Base-by-base conservation (phyloP, 805 yeast genomes). In the Yarrowia osloensis region DNA sequence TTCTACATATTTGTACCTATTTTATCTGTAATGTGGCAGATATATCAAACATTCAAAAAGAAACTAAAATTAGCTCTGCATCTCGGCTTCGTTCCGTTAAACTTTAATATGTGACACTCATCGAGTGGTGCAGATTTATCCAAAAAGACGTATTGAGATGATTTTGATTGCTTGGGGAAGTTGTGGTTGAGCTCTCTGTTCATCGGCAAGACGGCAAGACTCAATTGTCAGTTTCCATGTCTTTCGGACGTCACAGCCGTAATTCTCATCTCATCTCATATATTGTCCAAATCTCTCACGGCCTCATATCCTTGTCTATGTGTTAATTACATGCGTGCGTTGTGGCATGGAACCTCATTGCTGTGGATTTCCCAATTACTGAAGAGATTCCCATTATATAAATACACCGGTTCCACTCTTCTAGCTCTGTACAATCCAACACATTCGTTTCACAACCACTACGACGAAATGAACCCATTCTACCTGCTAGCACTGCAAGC, bases 401-500 rank as follows among this genome's bases (percentile, higher is more conserved):
- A 35, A 24, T 17, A 15, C 44, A 2, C 17, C 21, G 9, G 31
- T 15, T 13, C 21, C 50, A 13, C 12, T 9, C 13, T 44, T 22
- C n/a, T 21, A 13, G n/a, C 22, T 24, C 42, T 17, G 17, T 8
- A 37, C 37, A 11, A 17, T n/a, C 29, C 40, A 33, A n/a, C 19
- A 57, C 63, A 26, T 11, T 26, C 50, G 31, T 17, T 26, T 15
- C 19, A 57, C 63, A 7, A 37, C 42, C 3, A 50, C 57, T n/a
- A 4, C 31, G 8, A 31, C 35, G 7, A 35, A 7, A 57, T 57
- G 63, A 57, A 40, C 8, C 37, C 35, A 6, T 26, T 57, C 22
- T 57, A 57, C 31, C 63, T 57, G 24, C 24, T 57, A 4, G 26
- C 37, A 0, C 37, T 57, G 22, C 63, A 57, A 37, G 11, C 49